Percentiles rank a stretch among this genome's conserved stretches.
phyloP scores from a whole-genome alignment of 164 flowering plant genomes.

The Liquidambar formosana region DNA sequence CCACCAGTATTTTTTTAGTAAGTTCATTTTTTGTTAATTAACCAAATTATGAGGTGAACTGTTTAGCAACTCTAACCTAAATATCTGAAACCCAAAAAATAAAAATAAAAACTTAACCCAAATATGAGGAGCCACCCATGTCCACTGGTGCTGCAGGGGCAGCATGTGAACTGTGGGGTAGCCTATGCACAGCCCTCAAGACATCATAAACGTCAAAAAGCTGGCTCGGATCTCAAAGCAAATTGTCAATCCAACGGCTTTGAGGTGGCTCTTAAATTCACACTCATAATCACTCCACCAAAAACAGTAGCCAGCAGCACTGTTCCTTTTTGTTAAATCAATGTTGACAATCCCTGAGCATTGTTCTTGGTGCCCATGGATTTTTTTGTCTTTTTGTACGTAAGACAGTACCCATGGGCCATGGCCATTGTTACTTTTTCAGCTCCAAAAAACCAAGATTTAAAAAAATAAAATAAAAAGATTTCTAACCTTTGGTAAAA shows the following conservation, averaged over 20 bases:
- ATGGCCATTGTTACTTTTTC: not conserved
- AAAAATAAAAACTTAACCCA: too few species aligned
- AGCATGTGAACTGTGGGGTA: not conserved
- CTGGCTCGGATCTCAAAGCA: slow-evolving; percentile 7
- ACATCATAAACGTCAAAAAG: slow-evolving; percentile 10
- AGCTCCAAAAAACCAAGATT: too few species aligned
- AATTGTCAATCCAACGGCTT: not conserved
- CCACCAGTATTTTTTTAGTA: too few species aligned
- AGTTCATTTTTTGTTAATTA: too few species aligned
- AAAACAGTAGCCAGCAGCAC: not conserved
- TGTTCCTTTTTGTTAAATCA: not conserved
- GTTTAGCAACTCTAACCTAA: too few species aligned
- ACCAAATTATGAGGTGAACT: too few species aligned
- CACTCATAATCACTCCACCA: not conserved
- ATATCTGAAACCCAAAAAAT: too few species aligned
- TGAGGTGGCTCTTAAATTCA: not conserved
- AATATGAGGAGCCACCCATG: too few species aligned
- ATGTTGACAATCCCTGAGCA: too few species aligned
- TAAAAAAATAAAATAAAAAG: too few species aligned
- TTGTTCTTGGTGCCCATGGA: not conserved
- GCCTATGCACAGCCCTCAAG: slow-evolving; percentile 5
- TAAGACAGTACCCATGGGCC: not conserved
- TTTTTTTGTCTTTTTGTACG: not conserved
- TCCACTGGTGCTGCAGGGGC: too few species aligned
- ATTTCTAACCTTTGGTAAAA: not conserved